Conservation (phyloP, 352 stramenopile species). For the Pythium monospermum region DNA sequence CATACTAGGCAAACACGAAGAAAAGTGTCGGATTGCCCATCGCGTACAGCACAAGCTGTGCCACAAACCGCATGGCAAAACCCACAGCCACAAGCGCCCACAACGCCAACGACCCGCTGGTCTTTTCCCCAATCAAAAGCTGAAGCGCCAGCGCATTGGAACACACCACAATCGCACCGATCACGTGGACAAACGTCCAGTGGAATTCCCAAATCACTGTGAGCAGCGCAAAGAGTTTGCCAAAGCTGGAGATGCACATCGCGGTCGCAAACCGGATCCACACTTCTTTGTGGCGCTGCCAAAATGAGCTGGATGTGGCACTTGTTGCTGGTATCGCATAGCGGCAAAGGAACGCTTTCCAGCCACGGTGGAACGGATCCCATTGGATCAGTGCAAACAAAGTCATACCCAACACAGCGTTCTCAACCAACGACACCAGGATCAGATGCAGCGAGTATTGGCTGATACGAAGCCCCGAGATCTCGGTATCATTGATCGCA, state of each 20-base stretch:
- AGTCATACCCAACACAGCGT: slow-evolving; percentile 50
- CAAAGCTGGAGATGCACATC: slow-evolving; percentile 80
- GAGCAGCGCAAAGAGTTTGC: slow-evolving; percentile 78
- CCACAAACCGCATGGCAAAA: slow-evolving; percentile 31
- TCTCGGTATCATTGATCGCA: background rate
- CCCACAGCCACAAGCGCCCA: slow-evolving; percentile 31
- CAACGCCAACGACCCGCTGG: slow-evolving; percentile 24
- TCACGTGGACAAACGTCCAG: slow-evolving; percentile 82
- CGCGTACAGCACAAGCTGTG: slow-evolving; percentile 56
- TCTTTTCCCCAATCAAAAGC: slow-evolving; percentile 47
- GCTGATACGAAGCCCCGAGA: slow-evolving; percentile 57
- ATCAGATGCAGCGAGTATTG: slow-evolving; percentile 80
- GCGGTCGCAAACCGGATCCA: slow-evolving; percentile 45
- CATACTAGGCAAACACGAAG: slow-evolving; percentile 54
- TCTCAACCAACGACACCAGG: slow-evolving; percentile 64
- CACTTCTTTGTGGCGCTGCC: background rate
- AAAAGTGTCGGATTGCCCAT: slow-evolving; percentile 74
- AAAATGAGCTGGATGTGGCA: slow-evolving; percentile 3
- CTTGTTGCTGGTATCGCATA: background rate
- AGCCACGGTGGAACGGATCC: slow-evolving; percentile 50
- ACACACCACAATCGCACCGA: slow-evolving; percentile 62
- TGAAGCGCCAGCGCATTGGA: slow-evolving; percentile 72
- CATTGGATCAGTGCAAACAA: slow-evolving; percentile 44
- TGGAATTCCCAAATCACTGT: slow-evolving; percentile 86
- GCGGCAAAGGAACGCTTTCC: slow-evolving; percentile 29